Evolutionary conservation across 2,329 filamentous ascomycete species (phyloP), one percentile per base, ranked within the genome.

Genomic region (Arthroderma sp.): DNA sequence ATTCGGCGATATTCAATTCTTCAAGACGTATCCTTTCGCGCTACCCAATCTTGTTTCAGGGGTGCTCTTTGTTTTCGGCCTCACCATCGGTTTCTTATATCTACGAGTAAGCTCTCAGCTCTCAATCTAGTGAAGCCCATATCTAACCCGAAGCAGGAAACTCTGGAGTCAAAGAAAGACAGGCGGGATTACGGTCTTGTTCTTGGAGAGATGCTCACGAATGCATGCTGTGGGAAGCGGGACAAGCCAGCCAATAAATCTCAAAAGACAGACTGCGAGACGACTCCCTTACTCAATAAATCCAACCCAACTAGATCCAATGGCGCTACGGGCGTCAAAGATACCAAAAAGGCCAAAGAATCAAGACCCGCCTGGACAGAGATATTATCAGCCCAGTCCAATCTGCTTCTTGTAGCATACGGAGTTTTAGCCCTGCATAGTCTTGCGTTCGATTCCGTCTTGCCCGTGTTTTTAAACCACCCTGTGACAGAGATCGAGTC

Each of bases 401-500:
- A 74, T 30, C 71, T 91, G 45, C 84, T 88, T 51, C 70, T 96
- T 1, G 50, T 85, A 1, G 74, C 81, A 0, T 95, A 96, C 63
- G 82, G 82, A 1, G 71, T 91, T 41, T 71, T 96, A 11, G 83
- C 86, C 0, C 73, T 93, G 40, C 87, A 94, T 62, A 80, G 78
- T 0, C 78, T 93, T 34, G 80, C 86, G 1, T 95, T 80, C 58
- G 89, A 96, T 62, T 87, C 94, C 58, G 72, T 89, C 2, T 75
- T 96, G 1, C 84, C 87, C 3, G 86, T 95, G 1, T 94, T 94
- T 61, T 74, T 95, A 56, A 84, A 94, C 63, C 82, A 86, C 51
- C 82, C 83, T 0, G 64, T 63, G 1, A 71, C 79, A 53, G 58
- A 71, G 4, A 62, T 69, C 4, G 63, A 74, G 31, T 64, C 74